Base-by-base conservation (phyloP, 176 grass and related monocot genomes). In the Triticum turgidum region DNA sequence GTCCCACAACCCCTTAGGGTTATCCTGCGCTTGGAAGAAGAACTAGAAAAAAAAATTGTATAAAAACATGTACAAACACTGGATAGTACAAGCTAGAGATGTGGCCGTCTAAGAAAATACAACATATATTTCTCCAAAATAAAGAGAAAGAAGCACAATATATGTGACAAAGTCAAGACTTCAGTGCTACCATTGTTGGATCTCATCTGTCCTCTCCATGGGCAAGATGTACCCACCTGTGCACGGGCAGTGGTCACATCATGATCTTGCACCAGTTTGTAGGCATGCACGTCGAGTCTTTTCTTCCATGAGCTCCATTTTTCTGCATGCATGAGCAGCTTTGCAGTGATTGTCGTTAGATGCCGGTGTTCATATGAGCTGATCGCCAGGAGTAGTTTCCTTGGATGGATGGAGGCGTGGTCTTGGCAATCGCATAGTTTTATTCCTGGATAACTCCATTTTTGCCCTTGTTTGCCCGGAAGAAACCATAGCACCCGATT, bases 401-500 rank as follows among this genome's bases (percentile, higher is more conserved):
- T 33, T 65, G 34, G 7, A 45, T 73, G 76, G 33, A 73, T 20
- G 39, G 20, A 42, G 69, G 22, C 6, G 39, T 17, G 39, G 22
- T 13, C 71, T 41, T 61, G 61, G 33, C 20, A 49, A 11, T 67
- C 45, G 61, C 15, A 7, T 35, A 1, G 18, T 79, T 10, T 56
- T 83, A 87, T 11, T 91, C 85, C 42, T 88, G 38, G 81, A 20
- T 67, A 4, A 12, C 62, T 69, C 62, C 85, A n/a, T 64, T 54
- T 70, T 13, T 81, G 69, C 70, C 39, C 56, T 77, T 88, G 30
- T 88, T 62, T 34, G 61, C 8, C 49, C 38, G 64, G 61, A 88
- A 91, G 77, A 91, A 91, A 63, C 85, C 82, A 64, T 91, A 91
- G 77, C 89, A 91, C 22, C 89, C 86, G 41, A 35, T 81, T 39